Base-by-base conservation (phyloP, 2,329 filamentous ascomycete species). In the Myriosclerotinia scirpicola region DNA sequence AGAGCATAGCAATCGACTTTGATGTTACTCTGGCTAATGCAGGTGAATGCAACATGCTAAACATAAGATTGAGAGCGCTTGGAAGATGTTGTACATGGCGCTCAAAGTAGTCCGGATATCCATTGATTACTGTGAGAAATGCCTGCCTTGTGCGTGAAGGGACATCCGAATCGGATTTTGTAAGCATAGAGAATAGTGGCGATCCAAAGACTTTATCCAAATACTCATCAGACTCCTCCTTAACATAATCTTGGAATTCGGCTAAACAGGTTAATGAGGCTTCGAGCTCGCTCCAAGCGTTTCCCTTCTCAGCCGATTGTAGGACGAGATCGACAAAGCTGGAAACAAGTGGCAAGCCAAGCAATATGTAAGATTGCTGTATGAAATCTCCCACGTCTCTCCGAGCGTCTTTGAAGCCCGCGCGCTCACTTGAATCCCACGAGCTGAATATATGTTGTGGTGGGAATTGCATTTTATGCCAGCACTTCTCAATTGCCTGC, bases 321-420 rank as follows among this genome's bases (percentile, higher is more conserved):
- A 86, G 77, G 26, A 84, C 80, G n/a, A 85, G 74, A 54, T 84
- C 80, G 52, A 82, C 82, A 70, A 90, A 89, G 9, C 82, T 81
- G 1, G 81, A 79, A 52, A 90, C 80, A 14, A 90, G 77, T 46
- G 81, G 77, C 34, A 82, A 79, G 0, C 86, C 86, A 53, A 84
- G 82, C 20, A 90, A 78, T 3, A 87, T 82, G 71, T 88, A 93
- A 3, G 89, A 85, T 2, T 89, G 87, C 71, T 92, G 87, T 38
- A 95, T 81, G 61, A 95, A 83, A 75, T 96, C 91, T 61, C 85
- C 84, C n/a, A 93, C 87, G 73, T 96, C 92, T 71, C 90, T 88
- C 40, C 92, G 84, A 58, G 91, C 91, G 67, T 90, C 87, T 62
- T 83, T 81, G 76, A 93, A 93, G 0, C 83, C 86, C 61, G 84